Base-by-base conservation (phyloP, 148 eudicot genomes). In the Fagopyrum homotropicum region DNA sequence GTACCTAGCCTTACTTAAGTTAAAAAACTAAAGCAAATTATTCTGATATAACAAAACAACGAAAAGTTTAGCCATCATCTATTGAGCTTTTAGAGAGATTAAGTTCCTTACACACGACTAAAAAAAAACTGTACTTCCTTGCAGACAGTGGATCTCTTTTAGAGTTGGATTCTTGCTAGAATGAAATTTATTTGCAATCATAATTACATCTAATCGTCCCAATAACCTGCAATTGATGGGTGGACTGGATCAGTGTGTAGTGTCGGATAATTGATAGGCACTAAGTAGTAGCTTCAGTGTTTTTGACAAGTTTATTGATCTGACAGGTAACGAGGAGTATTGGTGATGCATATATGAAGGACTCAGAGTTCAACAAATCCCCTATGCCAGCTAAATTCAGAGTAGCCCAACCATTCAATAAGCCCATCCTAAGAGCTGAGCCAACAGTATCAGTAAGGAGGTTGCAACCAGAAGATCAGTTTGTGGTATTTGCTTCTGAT, bases 291-390 rank as follows among this genome's bases (percentile, higher is more conserved):
- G 40, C 40, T 35, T 35, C 40, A 35, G 6, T 71, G 54, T 14
- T 44, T 47, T 71, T 49, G 29, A 47, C 40, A 71, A 16, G n/a
- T 44, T 12, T 45, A 15, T 46, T 69, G 35, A 50, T 5, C 70
- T 50, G 16, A 52, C 82, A 93, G 98, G 86, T 93, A 63, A 86
- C 98, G 45, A 88, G 93, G 84, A 90, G 96, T 1, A 80, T 93
- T n/a, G 98, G 98, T 2, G 98, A 93, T 66, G 93, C 90, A 11
- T 93, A 89, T 76, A 81, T 93, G 70, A 93, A 93, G 86, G 89
- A 83, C 40, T 59, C 87, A 61, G 98, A 93, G 78, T 93, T 93
- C 86, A 93, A 89, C 77, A 81, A 72, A 74, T 88, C 78, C 16
- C 98, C 98, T 69, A 74, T 93, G 50, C 77, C 86, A 72, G 80